A percentile compares a stretch with the other conserved stretches of the same genome.
Evolutionary conservation across 495 filamentous ascomycete genomes (phyloP).

Genomic region (Mytilinidion resinicola): DNA sequence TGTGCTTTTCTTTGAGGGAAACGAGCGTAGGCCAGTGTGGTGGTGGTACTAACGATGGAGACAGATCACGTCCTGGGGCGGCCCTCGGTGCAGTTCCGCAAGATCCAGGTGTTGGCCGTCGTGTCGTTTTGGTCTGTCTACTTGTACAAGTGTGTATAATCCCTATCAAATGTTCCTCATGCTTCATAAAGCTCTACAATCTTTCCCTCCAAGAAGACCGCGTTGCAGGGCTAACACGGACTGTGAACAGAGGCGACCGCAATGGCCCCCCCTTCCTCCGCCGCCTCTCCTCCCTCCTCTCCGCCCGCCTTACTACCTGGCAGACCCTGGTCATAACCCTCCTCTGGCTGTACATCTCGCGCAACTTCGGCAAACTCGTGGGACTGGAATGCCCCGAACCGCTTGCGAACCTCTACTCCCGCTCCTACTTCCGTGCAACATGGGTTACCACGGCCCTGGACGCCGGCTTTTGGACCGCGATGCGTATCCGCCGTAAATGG

Average conservation of each 20-base stretch:
- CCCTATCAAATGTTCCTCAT: neutral
- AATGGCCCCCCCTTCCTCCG: slow-evolving; percentile 80
- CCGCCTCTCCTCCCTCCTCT: slow-evolving; percentile 62
- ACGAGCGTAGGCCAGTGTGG: too few species aligned
- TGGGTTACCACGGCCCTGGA: slow-evolving; percentile 94
- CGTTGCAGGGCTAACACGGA: slow-evolving; percentile 10
- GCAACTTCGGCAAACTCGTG: slow-evolving; percentile 88
- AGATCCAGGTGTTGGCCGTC: slow-evolving; percentile 87
- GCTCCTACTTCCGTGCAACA: slow-evolving; percentile 94
- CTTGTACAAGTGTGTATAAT: slow-evolving; percentile 54
- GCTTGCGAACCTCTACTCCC: slow-evolving; percentile 85
- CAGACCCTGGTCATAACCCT: slow-evolving; percentile 83
- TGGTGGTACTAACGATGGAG: neutral
- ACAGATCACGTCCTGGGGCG: slow-evolving; percentile 86
- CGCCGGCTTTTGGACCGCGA: slow-evolving; percentile 97
- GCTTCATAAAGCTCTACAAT: too few species aligned
- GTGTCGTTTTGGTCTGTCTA: slow-evolving; percentile 88
- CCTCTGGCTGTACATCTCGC: slow-evolving; percentile 82
- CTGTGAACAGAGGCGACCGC: slow-evolving; percentile 58
- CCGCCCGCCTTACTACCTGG: slow-evolving; percentile 70
- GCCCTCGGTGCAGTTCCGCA: slow-evolving; percentile 83
- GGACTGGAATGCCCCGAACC: slow-evolving; percentile 91
- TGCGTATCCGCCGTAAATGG: slow-evolving; percentile 80
- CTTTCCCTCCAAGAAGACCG: too few species aligned
- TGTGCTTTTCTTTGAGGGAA: neutral